These are phyloP conservation scores for Pharnaceum exiguum DNA, from an alignment of 148 eudicot species.

Conservation along the genomic window DNA sequence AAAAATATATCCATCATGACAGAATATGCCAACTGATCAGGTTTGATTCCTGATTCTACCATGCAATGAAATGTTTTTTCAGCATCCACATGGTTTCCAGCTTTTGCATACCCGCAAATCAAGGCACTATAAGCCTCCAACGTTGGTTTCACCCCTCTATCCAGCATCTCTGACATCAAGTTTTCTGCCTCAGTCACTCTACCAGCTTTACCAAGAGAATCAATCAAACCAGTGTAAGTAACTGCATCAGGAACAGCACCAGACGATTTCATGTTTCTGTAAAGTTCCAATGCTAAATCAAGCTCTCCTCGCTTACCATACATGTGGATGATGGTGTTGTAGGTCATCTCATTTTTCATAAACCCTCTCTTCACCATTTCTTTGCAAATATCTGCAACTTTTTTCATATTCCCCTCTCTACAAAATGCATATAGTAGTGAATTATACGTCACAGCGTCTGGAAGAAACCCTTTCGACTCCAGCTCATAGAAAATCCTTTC, in stretches of 20 bases:
- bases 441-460: conserved; percentile 96
- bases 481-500: conserved; percentile 57
- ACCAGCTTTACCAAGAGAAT: conserved; percentile 84
- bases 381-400: conserved; percentile 59
- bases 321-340: conserved; percentile 94
- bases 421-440: conserved; percentile 85
- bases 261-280: conserved; percentile 68
- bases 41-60: conserved; percentile 74
- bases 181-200: conserved; percentile 75
- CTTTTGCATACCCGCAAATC: conserved; percentile 93
- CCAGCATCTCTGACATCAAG: conserved; percentile 92
- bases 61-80: conserved; percentile 74
- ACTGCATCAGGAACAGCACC: conserved; percentile 84
- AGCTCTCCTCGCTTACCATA: conserved; percentile 70
- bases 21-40: conserved; percentile 80
- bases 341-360: conserved; percentile 86
- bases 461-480: conserved; percentile 69
- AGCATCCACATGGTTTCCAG: conserved; percentile 69
- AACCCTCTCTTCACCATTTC: conserved; percentile 87
- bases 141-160: conserved; percentile 70
- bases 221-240: conserved; percentile 84
- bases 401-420: conserved; percentile 74
- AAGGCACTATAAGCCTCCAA: conserved; percentile 85
- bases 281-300: conserved; percentile 63
- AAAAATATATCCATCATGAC: conserved; percentile 80